Percentiles rank a stretch among this genome's conserved stretches.
These are phyloP conservation scores for Helenozyma rhizophorensis DNA, from an alignment of 805 yeast genomes.

Conservation along the genomic window DNA sequence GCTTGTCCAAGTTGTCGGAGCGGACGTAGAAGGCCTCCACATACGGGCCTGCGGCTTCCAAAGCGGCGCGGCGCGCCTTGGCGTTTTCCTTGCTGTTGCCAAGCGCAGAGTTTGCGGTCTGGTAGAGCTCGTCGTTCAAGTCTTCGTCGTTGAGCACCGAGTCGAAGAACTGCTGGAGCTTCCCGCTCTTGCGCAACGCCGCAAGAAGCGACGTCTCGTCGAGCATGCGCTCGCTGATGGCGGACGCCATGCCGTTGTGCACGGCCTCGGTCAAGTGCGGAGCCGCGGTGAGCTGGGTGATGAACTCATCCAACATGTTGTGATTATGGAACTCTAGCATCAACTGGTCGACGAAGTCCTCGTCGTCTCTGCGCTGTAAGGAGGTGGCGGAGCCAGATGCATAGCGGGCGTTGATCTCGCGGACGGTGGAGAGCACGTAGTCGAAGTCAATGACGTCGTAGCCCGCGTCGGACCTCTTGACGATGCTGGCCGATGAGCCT, in stretches of 20 bases:
- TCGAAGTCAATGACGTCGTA: constrained; percentile 13
- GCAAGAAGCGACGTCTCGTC: constrained; percentile 13
- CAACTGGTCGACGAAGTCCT: constrained; percentile 11
- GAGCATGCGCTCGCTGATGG: constrained; percentile 13
- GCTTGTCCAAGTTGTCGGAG: constrained; percentile 3
- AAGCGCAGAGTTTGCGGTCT: constrained; percentile 6
- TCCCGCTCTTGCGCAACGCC: constrained; percentile 11
- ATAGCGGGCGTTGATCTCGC: constrained; percentile 11
- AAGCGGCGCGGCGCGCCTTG: constrained; percentile 6
- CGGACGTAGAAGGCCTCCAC: constrained; percentile 9
- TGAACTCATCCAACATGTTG: constrained; percentile 14
- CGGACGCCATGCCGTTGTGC: constrained; percentile 11
- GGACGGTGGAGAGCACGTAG: constrained; percentile 8
- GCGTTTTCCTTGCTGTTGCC: constrained; percentile 1
- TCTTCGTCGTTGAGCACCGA: constrained; percentile 14
- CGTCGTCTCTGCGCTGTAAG: constrained; percentile 14
- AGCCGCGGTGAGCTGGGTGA: constrained; percentile 13
- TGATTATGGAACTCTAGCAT: constrained; percentile 15
- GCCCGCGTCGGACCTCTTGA: constrained; percentile 12
- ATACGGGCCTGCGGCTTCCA: constrained; percentile 10
- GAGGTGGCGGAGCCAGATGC: constrained; percentile 4
- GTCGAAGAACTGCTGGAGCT: constrained; percentile 12
- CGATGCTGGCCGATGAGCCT: constrained; percentile 8
- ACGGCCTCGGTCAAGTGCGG: constrained; percentile 14
- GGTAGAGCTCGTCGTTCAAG: constrained; percentile 13